These are phyloP conservation scores for Marchantia paleacea DNA, from an alignment of 225 moss, liverwort and hornwort genomes.

Conservation along the genomic window DNA sequence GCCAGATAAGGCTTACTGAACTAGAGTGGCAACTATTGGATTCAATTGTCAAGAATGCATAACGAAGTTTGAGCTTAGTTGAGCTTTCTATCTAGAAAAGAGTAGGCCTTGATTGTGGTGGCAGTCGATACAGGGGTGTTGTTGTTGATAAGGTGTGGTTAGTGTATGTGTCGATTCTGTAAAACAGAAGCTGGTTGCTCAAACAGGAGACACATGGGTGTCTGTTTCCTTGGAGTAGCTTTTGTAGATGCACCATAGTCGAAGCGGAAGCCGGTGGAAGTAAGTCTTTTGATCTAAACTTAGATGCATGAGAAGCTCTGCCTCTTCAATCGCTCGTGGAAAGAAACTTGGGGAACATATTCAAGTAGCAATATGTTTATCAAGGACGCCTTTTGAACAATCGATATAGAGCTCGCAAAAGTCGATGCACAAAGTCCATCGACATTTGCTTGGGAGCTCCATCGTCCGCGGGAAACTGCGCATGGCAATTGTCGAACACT, in stretches of 20 bases:
- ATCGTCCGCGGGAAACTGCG: neutral
- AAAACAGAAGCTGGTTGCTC: constrained; percentile 63
- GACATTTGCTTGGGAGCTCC: neutral
- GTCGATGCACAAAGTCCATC: neutral
- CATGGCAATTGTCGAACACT: neutral
- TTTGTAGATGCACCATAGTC: constrained; percentile 84
- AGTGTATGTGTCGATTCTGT: constrained; percentile 70
- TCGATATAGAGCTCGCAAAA: neutral
- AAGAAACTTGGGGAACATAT: neutral
- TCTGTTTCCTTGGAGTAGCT: constrained; percentile 64
- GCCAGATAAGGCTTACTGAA: too few relatives aligned
- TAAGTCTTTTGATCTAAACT: constrained; percentile 29
- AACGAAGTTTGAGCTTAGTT: too few relatives aligned
- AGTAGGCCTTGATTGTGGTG: too few relatives aligned
- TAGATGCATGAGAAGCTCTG: neutral
- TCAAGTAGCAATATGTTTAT: too few relatives aligned
- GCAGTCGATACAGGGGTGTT: too few relatives aligned
- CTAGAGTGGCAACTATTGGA: too few relatives aligned
- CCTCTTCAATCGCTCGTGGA: neutral
- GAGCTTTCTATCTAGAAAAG: too few relatives aligned
- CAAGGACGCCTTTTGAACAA: neutral
- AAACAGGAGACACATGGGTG: constrained; percentile 74
- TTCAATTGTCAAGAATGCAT: too few relatives aligned
- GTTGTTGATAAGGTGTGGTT: too few relatives aligned
- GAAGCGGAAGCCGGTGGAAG: constrained; percentile 94